Evolutionary conservation across 306 rosid species (phyloP).

Genomic region (Malus domestica): DNA sequence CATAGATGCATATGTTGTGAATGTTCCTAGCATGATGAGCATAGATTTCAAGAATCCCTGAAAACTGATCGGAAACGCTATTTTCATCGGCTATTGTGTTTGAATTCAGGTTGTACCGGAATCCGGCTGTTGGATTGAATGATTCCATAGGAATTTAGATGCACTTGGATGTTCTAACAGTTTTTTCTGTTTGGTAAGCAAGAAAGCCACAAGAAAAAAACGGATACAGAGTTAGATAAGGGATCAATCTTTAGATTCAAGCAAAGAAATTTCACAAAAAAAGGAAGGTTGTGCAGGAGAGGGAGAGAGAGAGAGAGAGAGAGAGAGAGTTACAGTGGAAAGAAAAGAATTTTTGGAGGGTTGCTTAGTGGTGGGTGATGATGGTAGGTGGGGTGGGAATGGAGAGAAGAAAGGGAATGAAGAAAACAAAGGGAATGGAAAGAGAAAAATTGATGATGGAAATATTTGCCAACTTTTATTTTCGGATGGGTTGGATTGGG

Average conservation of each 20-base stretch:
- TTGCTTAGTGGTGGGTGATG: conserved; percentile 20
- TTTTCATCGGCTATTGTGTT: conserved; percentile 19
- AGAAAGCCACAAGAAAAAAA: conserved; percentile 1
- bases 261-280: conserved; percentile 11
- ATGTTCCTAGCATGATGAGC: conserved; percentile 87
- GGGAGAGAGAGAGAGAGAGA: conserved; percentile 13
- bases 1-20: conserved; percentile 89
- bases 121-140: conserved; percentile 43
- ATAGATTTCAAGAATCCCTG: conserved; percentile 66
- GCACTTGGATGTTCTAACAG: not conserved
- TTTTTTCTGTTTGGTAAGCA: not conserved
- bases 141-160: conserved; percentile 44
- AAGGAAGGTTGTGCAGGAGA: not conserved
- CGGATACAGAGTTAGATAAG: conserved; percentile 10
- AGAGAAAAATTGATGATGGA: conserved; percentile 15
- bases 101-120: conserved; percentile 52
- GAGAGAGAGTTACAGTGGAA: conserved; percentile 28
- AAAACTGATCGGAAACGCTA: conserved; percentile 35
- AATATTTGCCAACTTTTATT: conserved; percentile 16
- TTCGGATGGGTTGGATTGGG: not conserved
- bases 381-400: conserved; percentile 55
- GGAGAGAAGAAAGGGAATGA: conserved; percentile 17
- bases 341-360: conserved; percentile 2
- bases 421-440: conserved; percentile 20
- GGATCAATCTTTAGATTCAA: conserved; percentile 19